These are phyloP conservation scores for Pezizomycotina sp. DNA, from an alignment of 2,329 filamentous ascomycete genomes.

Conservation along the genomic window DNA sequence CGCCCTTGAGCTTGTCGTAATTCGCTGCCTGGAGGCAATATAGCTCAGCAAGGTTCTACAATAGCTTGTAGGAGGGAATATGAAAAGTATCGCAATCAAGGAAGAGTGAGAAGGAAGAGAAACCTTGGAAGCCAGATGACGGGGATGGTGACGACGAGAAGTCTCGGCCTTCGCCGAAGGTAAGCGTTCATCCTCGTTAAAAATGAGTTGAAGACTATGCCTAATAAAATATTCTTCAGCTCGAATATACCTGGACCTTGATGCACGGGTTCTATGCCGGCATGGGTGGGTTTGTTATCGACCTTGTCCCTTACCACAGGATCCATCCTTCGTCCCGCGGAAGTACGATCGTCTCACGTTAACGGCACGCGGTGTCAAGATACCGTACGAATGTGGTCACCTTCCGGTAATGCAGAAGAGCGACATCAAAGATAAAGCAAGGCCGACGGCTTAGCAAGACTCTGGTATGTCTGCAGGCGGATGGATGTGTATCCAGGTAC, in stretches of 20 bases:
- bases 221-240: too few species aligned
- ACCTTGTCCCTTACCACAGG: slow-evolving; percentile 3
- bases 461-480: slow-evolving; percentile 17
- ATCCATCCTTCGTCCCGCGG: slow-evolving; percentile 2
- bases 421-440: slow-evolving; percentile 22
- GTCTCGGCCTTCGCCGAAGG: too few species aligned
- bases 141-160: too few species aligned
- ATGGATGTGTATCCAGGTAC: slow-evolving; percentile 19
- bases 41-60: slow-evolving; percentile 10
- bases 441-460: slow-evolving; percentile 15
- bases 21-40: slow-evolving; percentile 17
- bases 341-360: slow-evolving; percentile 6
- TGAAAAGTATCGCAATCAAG: not conserved
- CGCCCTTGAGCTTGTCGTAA: slow-evolving; percentile 18
- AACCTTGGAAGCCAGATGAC: too few species aligned
- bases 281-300: slow-evolving; percentile 19
- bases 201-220: too few species aligned
- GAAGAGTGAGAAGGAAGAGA: slow-evolving; percentile 2
- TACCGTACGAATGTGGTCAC: slow-evolving; percentile 5
- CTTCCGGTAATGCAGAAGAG: slow-evolving; percentile 8
- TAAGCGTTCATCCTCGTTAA: too few species aligned
- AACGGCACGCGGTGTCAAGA: slow-evolving; percentile 1
- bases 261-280: slow-evolving; percentile 22
- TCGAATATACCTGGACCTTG: slow-evolving; percentile 15
- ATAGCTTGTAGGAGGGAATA: slow-evolving; percentile 1